Conservation (phyloP, 345 rosid species). For the Cochlearia excelsa region DNA sequence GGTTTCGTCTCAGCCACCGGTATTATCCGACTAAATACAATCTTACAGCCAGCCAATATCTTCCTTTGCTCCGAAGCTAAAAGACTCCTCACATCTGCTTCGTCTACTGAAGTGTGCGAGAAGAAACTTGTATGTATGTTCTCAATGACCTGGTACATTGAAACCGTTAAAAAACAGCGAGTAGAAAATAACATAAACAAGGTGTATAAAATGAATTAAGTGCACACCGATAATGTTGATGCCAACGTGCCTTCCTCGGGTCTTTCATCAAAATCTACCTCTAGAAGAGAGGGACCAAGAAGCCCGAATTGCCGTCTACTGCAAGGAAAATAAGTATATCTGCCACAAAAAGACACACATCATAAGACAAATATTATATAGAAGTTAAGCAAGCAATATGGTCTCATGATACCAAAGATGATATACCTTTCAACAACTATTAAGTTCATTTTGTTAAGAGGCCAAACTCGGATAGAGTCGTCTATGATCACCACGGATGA, state of each 20-base stretch:
- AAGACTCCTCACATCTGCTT: slow-evolving; percentile 84
- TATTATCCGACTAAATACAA: slow-evolving; percentile 86
- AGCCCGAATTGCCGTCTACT: slow-evolving; percentile 99
- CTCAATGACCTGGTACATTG: slow-evolving; percentile 72
- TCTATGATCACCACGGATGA: slow-evolving; percentile 92
- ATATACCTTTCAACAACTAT: slow-evolving; percentile 89
- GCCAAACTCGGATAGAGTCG: slow-evolving; percentile 98
- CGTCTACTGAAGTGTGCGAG: slow-evolving; percentile 62
- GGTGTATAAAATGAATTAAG: slow-evolving; percentile 1
- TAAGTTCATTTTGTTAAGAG: slow-evolving; percentile 82
- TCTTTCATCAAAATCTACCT: slow-evolving; percentile 92
- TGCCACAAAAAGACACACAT: slow-evolving; percentile 36
- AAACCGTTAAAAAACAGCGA: slow-evolving; percentile 18
- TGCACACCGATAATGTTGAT: slow-evolving; percentile 82
- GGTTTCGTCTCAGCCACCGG: slow-evolving; percentile 96
- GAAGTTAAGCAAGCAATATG: slow-evolving; percentile 6
- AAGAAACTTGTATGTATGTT: slow-evolving; percentile 74
- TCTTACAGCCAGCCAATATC: slow-evolving; percentile 80
- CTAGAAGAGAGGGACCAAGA: slow-evolving; percentile 95
- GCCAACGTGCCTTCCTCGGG: slow-evolving; percentile 98
- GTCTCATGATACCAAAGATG: slow-evolving; percentile 9
- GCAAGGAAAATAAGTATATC: slow-evolving; percentile 93
- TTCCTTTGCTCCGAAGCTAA: slow-evolving; percentile 80
- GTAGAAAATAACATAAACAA: slow-evolving; percentile 11
- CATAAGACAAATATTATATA: slow-evolving; percentile 14